These are phyloP conservation scores for Boehmeria nivea DNA, from an alignment of 306 rosid genomes.

Conservation along the genomic window DNA sequence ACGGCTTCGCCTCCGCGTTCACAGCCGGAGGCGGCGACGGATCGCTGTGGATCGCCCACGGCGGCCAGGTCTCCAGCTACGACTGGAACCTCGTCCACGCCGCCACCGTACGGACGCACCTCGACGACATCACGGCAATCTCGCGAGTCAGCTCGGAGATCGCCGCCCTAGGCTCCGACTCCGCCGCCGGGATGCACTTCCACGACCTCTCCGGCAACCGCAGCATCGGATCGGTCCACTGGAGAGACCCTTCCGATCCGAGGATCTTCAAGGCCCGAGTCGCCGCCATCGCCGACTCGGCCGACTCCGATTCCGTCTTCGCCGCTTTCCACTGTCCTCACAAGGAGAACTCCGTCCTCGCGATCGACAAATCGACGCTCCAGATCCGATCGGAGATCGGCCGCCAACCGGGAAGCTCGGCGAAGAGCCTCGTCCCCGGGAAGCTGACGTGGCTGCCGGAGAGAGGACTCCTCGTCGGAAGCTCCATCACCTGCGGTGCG, in stretches of 20 bases:
- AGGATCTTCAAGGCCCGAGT: constrained; percentile 81
- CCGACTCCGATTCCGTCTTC: constrained; percentile 38
- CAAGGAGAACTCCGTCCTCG: constrained; percentile 61
- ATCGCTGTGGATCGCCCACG: constrained; percentile 83
- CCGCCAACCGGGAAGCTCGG: constrained; percentile 63
- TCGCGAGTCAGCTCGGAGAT: constrained; percentile 65
- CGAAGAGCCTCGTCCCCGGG: constrained; percentile 51
- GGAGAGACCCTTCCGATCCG: constrained; percentile 73
- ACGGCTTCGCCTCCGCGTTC: constrained; percentile 65
- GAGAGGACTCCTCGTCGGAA: constrained; percentile 46
- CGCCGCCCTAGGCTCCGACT: constrained; percentile 59
- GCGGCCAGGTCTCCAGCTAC: constrained; percentile 75
- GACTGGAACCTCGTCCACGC: constrained; percentile 57
- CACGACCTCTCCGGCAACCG: constrained; percentile 63
- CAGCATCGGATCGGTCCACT: constrained; percentile 58
- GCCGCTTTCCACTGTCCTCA: constrained; percentile 65
- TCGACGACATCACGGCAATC: constrained; percentile 62
- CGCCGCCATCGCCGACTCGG: constrained; percentile 48
- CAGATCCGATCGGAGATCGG: constrained; percentile 44
- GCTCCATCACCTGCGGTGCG: constrained; percentile 52
- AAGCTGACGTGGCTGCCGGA: constrained; percentile 65
- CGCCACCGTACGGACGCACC: constrained; percentile 62
- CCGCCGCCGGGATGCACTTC: constrained; percentile 64
- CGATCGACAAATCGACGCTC: constrained; percentile 58
- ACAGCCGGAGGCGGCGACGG: constrained; percentile 43